These are phyloP conservation scores for Agastache rugosa DNA, from an alignment of 257 asterid genomes.

Conservation along the genomic window DNA sequence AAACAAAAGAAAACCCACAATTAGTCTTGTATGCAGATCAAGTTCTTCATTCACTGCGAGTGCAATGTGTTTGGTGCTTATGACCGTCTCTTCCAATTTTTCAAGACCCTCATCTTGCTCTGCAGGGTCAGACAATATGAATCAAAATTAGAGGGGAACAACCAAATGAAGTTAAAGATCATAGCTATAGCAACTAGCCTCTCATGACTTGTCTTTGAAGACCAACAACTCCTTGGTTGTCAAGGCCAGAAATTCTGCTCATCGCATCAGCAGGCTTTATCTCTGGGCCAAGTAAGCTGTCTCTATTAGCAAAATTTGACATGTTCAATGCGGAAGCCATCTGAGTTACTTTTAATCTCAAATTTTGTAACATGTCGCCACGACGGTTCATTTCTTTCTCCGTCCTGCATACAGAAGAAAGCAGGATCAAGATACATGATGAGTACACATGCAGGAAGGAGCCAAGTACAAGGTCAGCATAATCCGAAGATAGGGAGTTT, in stretches of 20 bases:
- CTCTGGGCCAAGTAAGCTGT: slow-evolving; percentile 96
- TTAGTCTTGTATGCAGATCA: slow-evolving; percentile 82
- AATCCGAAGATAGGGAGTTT: neutral
- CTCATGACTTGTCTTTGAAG: slow-evolving; percentile 93
- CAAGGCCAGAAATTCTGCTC: slow-evolving; percentile 80
- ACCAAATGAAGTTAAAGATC: slow-evolving; percentile 35
- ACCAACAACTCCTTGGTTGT: slow-evolving; percentile 82
- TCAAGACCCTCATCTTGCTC: slow-evolving; percentile 98
- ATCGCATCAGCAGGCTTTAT: slow-evolving; percentile 81
- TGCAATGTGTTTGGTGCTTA: slow-evolving; percentile 95
- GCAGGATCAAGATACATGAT: neutral
- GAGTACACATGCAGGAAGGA: neutral
- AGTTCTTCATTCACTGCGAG: slow-evolving; percentile 96
- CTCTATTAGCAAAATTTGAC: slow-evolving; percentile 88
- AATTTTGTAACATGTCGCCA: slow-evolving; percentile 68
- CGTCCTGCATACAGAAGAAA: slow-evolving; percentile 53
- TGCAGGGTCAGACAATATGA: slow-evolving; percentile 39
- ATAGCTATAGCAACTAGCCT: slow-evolving; percentile 56
- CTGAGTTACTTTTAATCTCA: slow-evolving; percentile 77
- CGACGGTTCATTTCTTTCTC: slow-evolving; percentile 96
- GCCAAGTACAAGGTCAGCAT: slow-evolving; percentile 13
- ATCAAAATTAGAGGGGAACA: slow-evolving; percentile 25
- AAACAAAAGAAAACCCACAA: slow-evolving; percentile 59
- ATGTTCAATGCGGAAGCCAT: slow-evolving; percentile 89
- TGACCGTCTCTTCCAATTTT: slow-evolving; percentile 81